Evolutionary conservation across 352 stramenopile genomes (phyloP).

Genomic region (Pythium aristosporum): DNA sequence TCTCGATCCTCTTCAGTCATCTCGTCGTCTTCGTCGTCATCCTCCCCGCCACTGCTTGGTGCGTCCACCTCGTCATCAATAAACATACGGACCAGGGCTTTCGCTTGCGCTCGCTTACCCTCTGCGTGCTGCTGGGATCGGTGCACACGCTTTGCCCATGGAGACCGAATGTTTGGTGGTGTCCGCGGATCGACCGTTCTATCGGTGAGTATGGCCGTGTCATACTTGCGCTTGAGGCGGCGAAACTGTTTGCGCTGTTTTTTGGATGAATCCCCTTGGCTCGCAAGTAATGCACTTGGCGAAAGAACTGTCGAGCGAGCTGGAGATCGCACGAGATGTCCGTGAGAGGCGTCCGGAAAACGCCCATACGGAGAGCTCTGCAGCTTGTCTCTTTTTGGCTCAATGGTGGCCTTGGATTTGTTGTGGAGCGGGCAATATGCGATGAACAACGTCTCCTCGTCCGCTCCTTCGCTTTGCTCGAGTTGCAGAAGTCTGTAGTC

Average conservation of each 20-base stretch:
- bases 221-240: constrained; percentile 72
- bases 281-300: constrained; percentile 54
- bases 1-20: constrained; percentile 57
- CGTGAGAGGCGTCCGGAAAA: not conserved
- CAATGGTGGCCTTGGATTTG: constrained; percentile 29
- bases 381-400: not conserved
- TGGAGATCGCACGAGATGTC: not conserved
- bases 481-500: constrained; percentile 63
- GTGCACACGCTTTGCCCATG: constrained; percentile 62
- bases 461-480: constrained; percentile 31
- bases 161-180: constrained; percentile 26
- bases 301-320: constrained; percentile 27
- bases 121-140: constrained; percentile 43
- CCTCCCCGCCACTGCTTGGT: constrained; percentile 37
- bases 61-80: constrained; percentile 72
- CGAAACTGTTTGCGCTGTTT: constrained; percentile 62
- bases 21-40: constrained; percentile 67
- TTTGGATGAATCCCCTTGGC: constrained; percentile 45
- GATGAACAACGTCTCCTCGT: constrained; percentile 55
- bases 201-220: constrained; percentile 20
- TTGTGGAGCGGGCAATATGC: constrained; percentile 67
- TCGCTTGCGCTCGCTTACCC: constrained; percentile 16
- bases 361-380: not conserved
- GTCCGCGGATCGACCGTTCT: not conserved
- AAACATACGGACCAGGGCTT: constrained; percentile 43